Evolutionary conservation across 148 eudicot species (phyloP).

Genomic region (Chenopodium suecicum): DNA sequence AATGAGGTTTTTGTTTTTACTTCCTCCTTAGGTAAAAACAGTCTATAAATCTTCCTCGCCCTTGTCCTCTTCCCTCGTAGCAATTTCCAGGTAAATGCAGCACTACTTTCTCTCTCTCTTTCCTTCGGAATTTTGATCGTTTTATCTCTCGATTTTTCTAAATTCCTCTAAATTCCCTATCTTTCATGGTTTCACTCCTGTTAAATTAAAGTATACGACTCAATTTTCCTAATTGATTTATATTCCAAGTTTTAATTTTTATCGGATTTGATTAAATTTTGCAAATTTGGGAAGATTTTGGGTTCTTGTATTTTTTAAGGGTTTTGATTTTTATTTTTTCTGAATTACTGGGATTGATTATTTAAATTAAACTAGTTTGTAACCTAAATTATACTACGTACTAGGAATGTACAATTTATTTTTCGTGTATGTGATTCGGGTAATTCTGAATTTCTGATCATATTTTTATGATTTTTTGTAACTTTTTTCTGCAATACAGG

Average conservation of each 20-base stretch:
- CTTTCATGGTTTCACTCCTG: neutral
- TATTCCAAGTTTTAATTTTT: no score
- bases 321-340: neutral
- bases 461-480: neutral
- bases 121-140: neutral
- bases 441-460: neutral
- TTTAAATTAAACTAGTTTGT: no score
- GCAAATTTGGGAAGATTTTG: no score
- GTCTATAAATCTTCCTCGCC: no score
- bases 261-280: neutral
- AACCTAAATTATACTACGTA: neutral
- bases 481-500: constrained; percentile 21
- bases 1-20: no score
- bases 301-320: neutral
- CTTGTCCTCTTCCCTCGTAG: neutral
- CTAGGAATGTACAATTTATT: neutral
- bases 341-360: no score
- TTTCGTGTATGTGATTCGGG: neutral
- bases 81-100: neutral
- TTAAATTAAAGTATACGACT: no score
- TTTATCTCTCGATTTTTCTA: neutral
- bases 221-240: neutral
- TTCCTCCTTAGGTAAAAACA: no score
- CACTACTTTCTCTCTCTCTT: neutral
- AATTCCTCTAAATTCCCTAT: neutral